phyloP scores from a whole-genome alignment of 805 yeast genomes.

The Metschnikowia gruessii region DNA sequence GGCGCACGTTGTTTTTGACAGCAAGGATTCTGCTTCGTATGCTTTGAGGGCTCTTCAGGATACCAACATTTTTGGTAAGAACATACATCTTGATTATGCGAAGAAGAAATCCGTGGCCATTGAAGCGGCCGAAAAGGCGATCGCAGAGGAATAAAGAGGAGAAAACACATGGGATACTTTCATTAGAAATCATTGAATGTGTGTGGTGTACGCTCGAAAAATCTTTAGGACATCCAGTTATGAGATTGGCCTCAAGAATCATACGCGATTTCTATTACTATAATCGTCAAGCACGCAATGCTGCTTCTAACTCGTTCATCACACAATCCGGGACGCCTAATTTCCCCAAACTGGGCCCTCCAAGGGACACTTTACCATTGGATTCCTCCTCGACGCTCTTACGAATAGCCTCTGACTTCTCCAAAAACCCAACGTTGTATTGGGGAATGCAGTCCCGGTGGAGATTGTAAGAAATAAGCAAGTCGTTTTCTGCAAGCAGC shows the following conservation, averaged over 20 bases:
- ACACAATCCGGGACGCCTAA: conserved; percentile 91
- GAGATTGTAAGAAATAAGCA: conserved; percentile 33
- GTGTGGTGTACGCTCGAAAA: too few relatives aligned
- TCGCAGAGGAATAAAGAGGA: conserved; percentile 9
- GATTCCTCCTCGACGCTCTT: conserved; percentile 29
- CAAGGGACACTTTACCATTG: conserved; percentile 48
- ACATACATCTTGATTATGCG: conserved; percentile 38
- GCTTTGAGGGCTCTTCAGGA: conserved; percentile 50
- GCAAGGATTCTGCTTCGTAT: conserved; percentile 46
- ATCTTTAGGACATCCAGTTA: too few relatives aligned
- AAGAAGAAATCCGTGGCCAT: conserved; percentile 27
- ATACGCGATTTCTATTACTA: neutral
- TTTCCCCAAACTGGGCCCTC: conserved; percentile 75
- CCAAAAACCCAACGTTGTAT: conserved; percentile 63
- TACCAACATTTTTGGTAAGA: conserved; percentile 51
- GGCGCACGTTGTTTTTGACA: conserved; percentile 58
- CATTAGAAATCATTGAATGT: too few relatives aligned
- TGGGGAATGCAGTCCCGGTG: conserved; percentile 70
- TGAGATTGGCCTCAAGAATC: neutral
- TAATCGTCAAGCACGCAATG: conserved; percentile 24
- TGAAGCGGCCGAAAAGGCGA: conserved; percentile 13
- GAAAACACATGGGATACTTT: too few relatives aligned
- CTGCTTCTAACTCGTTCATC: conserved; percentile 57
- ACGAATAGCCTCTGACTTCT: conserved; percentile 37
- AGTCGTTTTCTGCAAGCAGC: conserved; percentile 23